Conservation (phyloP, 495 filamentous ascomycete species). For the Friedmanniomyces simplex region DNA sequence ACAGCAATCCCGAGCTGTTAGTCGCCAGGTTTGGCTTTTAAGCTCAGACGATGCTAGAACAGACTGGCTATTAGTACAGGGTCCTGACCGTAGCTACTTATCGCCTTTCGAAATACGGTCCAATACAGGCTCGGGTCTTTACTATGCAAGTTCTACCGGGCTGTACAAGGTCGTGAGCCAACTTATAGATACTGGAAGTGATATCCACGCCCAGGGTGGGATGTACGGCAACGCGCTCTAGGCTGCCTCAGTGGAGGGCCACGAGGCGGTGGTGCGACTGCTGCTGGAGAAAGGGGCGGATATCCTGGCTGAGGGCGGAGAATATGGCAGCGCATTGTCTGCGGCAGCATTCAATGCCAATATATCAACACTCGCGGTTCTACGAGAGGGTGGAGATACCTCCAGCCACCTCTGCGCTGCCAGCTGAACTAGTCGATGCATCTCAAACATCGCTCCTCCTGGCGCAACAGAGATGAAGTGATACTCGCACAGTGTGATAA, state of each 20-base stretch:
- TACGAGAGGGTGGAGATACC: conserved; percentile 12
- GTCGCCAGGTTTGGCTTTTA: conserved; percentile 5
- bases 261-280: conserved; percentile 13
- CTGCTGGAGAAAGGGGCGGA: conserved; percentile 19
- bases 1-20: conserved; percentile 1
- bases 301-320: conserved; percentile 17
- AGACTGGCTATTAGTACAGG: conserved; percentile 11
- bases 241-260: conserved; percentile 13
- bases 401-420: conserved; percentile 29
- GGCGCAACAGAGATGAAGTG: conserved; percentile 32
- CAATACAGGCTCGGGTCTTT: conserved; percentile 12
- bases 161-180: too few species aligned
- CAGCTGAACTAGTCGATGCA: conserved; percentile 18
- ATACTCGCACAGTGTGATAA: conserved; percentile 33
- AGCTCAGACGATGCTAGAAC: background rate
- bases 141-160: conserved; percentile 19
- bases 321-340: conserved; percentile 15
- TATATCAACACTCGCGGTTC: too few species aligned
- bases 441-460: conserved; percentile 10
- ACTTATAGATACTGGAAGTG: background rate
- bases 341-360: conserved; percentile 14
- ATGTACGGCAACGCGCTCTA: conserved; percentile 23
- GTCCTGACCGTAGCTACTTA: conserved; percentile 9
- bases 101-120: too few species aligned
- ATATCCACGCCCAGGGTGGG: conserved; percentile 18